phyloP scores from a whole-genome alignment of 108 stramenopile species.

The Thalassiosira profunda region DNA sequence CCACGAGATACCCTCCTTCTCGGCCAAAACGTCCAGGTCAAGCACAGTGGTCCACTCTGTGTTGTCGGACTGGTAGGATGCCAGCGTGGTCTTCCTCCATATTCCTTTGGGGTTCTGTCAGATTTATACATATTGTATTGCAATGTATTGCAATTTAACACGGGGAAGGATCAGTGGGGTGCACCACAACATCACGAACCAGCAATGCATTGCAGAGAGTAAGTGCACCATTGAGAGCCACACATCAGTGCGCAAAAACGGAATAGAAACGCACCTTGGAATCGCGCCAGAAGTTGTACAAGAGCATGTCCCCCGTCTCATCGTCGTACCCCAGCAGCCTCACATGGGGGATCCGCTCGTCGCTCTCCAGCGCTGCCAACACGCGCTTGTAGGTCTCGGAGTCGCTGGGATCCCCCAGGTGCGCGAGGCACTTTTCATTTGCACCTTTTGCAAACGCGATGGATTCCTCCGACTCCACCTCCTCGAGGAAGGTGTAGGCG shows the following conservation, averaged over 20 bases:
- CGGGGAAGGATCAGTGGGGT: too few species aligned
- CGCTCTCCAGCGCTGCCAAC: conserved; percentile 63
- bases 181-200: too few species aligned
- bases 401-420: conserved; percentile 70
- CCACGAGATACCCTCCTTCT: conserved; percentile 80
- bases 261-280: conserved; percentile 36
- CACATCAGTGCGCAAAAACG: too few species aligned
- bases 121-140: too few species aligned
- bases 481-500: conserved; percentile 83
- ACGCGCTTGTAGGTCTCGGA: conserved; percentile 69
- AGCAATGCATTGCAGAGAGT: too few species aligned
- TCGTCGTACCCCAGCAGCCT: conserved; percentile 60
- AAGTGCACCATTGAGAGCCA: too few species aligned
- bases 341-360: conserved; percentile 83
- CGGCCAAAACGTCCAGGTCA: conserved; percentile 86
- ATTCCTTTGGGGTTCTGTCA: conserved; percentile 82
- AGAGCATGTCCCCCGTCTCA: conserved; percentile 54
- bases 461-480: conserved; percentile 76
- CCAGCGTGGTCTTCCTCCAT: conserved; percentile 80
- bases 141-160: too few species aligned
- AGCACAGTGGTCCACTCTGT: conserved; percentile 83
- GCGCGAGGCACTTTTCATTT: conserved; percentile 74
- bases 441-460: conserved; percentile 73
- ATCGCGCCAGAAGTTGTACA: conserved; percentile 87
- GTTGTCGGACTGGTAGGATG: conserved; percentile 56